These are phyloP conservation scores for Penicillium robsamsonii DNA, from an alignment of 495 filamentous ascomycete genomes.

Conservation along the genomic window DNA sequence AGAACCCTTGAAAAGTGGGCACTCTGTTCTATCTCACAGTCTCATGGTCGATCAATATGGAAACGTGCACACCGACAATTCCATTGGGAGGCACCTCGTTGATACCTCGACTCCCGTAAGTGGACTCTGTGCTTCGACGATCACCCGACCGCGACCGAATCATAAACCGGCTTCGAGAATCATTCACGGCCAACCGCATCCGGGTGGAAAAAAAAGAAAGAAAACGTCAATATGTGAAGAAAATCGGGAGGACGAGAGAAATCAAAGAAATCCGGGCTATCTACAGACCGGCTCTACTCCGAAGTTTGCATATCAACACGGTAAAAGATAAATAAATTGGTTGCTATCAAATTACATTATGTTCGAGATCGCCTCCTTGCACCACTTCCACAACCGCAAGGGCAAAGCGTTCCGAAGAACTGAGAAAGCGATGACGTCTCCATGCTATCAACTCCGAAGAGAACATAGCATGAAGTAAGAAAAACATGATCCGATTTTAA, in stretches of 20 bases:
- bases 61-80: constrained; percentile 13
- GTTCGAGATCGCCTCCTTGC: constrained; percentile 75
- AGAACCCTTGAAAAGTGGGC: not conserved
- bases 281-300: not conserved
- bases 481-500: constrained; percentile 33
- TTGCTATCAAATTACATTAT: constrained; percentile 34
- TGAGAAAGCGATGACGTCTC: constrained; percentile 53
- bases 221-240: not conserved
- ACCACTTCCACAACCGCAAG: constrained; percentile 57
- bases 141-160: constrained; percentile 9
- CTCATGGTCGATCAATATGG: constrained; percentile 4
- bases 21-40: not conserved
- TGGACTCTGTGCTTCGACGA: not conserved
- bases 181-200: constrained; percentile 10
- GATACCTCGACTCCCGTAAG: not conserved
- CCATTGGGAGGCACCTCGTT: not conserved
- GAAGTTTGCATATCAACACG: not conserved
- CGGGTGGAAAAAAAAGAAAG: not conserved
- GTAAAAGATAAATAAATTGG: constrained; percentile 1
- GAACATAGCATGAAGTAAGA: constrained; percentile 32
- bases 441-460: constrained; percentile 14
- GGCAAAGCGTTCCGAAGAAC: constrained; percentile 35
- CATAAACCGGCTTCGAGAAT: constrained; percentile 14
- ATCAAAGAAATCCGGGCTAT: not conserved
- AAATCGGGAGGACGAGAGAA: not conserved